phyloP scores from a whole-genome alignment of 345 rosid genomes.

The Bruguiera gymnorhiza region DNA sequence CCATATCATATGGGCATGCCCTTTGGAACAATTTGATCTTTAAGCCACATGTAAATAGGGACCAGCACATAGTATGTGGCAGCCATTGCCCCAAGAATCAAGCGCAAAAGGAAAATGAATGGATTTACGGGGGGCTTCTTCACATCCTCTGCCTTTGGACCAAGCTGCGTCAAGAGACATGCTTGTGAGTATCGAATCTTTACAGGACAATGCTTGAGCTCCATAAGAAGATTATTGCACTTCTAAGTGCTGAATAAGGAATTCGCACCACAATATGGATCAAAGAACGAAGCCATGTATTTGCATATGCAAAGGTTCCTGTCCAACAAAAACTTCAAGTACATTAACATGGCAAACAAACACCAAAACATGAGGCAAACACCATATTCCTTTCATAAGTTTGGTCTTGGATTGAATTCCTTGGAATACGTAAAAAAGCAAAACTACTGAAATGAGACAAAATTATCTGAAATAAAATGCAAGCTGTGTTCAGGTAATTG shows the following conservation, averaged over 20 bases:
- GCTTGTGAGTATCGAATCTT: background rate
- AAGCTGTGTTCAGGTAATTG: too few relatives aligned
- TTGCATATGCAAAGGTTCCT: background rate
- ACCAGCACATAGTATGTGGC: conserved; percentile 31
- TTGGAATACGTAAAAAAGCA: too few relatives aligned
- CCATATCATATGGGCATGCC: conserved; percentile 29
- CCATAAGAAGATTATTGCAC: background rate
- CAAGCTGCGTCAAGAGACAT: conserved; percentile 27
- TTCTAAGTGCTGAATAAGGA: too few relatives aligned
- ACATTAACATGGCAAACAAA: background rate
- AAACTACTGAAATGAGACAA: too few relatives aligned
- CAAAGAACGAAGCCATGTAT: background rate
- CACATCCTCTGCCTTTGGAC: conserved; percentile 35
- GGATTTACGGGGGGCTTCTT: conserved; percentile 31
- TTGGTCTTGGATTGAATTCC: background rate
- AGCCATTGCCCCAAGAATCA: conserved; percentile 31
- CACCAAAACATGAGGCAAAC: background rate
- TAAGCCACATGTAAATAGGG: conserved; percentile 42
- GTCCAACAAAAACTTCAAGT: background rate
- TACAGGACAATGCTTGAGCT: background rate
- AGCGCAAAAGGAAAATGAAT: conserved; percentile 23
- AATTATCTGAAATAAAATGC: too few relatives aligned
- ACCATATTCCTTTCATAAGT: background rate
- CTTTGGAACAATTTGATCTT: conserved; percentile 36
- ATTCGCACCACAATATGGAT: background rate